Base-by-base conservation (phyloP, 106 monocot genomes). In the Triglochin maritima region DNA sequence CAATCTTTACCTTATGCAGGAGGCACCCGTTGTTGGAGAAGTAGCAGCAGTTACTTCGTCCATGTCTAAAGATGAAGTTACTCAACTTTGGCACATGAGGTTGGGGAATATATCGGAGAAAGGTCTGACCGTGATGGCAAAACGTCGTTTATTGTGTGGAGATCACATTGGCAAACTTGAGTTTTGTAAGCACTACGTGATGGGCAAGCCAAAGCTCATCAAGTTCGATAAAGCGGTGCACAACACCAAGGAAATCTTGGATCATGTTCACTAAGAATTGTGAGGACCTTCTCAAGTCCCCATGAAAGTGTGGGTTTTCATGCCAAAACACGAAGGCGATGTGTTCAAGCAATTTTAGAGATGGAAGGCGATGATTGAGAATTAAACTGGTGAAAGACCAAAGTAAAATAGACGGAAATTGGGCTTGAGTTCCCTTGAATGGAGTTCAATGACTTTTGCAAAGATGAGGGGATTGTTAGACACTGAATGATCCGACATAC, bases 201-300 rank as follows among this genome's bases (percentile, higher is more conserved):
- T 70, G 3, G 46, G 17, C 1, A 70, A 70, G 9, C 15, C 47
- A 2, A 59, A 58, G 49, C 15, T 14, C 9, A 9, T 59, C 0
- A 70, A 5, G 0, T 60, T 70, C 29, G 47, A n/a, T 29, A 57
- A 4, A 9, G 14, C 3, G 9, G 47, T 58, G 17, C 46, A 59
- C 17, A 59, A 7, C 7, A 70, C 49, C 3, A 70, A 70, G 48
- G 47, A 9, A 15, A 70, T 5, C 9, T 13, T 70, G 2, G 7
- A 70, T 70, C 50, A 69, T 17, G 46, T 69, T 11, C 56, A 63
- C 44, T 47, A 45, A 54, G 56, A 72, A 17, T 8, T 63, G 48
- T 72, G 72, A 55, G 64, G 72, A 11, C 63, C 53, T 41, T 17
- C 72, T 63, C 52, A 16, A 72, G 16, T 63, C n/a, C 10, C 11